A percentile compares a stretch with the other conserved stretches of the same genome.
Evolutionary conservation across 352 stramenopile species (phyloP).

Genomic region (Aphanomyces invadans): DNA sequence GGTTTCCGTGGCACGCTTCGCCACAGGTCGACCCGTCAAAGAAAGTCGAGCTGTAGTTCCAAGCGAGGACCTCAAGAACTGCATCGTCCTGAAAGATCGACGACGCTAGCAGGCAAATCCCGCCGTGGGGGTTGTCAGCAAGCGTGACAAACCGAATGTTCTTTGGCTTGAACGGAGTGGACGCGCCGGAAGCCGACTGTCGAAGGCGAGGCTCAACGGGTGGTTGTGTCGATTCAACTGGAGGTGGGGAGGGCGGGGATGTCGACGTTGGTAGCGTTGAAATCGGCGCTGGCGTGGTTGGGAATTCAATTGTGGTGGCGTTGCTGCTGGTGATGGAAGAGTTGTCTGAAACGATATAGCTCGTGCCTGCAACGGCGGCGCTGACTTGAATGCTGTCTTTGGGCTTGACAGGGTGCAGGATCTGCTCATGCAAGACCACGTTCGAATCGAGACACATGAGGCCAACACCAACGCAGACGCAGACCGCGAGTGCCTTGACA

Average conservation of each 20-base stretch:
- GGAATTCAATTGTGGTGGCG: neutral
- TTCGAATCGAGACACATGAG: neutral
- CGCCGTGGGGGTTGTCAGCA: constrained; percentile 1
- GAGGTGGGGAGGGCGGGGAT: neutral
- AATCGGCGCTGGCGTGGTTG: neutral
- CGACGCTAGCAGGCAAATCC: neutral
- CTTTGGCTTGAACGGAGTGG: neutral
- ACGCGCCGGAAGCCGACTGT: neutral
- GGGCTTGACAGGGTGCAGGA: neutral
- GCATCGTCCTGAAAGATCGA: constrained; percentile 1
- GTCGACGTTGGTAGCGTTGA: neutral
- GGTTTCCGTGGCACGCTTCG: neutral
- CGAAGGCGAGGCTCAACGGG: neutral
- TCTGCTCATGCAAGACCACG: neutral
- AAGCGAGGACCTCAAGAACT: constrained; percentile 11
- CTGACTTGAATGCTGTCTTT: too few relatives aligned
- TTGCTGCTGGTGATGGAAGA: neutral
- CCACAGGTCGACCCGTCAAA: constrained; percentile 18
- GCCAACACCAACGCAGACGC: neutral
- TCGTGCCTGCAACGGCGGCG: too few relatives aligned
- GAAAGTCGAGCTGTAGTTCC: constrained; percentile 11
- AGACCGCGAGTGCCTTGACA: neutral
- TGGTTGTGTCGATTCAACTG: too few relatives aligned
- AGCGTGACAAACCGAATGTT: constrained; percentile 7
- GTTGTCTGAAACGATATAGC: too few relatives aligned